Percentiles rank a stretch among this genome's conserved stretches.
Evolutionary conservation across 2,329 filamentous ascomycete species (phyloP).

Genomic region (Laburnicola sp.): DNA sequence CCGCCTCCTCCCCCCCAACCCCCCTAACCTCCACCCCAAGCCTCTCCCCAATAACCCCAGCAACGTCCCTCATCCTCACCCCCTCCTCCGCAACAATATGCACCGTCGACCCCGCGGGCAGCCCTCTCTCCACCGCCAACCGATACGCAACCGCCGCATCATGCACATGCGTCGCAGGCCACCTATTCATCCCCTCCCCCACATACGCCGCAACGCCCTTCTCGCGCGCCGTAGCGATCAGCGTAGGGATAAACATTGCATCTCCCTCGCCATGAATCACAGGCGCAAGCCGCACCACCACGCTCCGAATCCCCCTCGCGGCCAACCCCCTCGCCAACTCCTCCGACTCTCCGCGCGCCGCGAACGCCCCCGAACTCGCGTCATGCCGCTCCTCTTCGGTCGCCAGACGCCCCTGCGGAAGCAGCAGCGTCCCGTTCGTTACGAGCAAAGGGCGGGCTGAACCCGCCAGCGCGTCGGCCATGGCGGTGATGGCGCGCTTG

Average conservation of each 20-base stretch:
- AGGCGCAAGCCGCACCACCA: constrained; percentile 47
- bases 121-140: constrained; percentile 45
- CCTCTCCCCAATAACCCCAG: constrained; percentile 39
- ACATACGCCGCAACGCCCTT: constrained; percentile 42
- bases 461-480: constrained; percentile 40
- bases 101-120: constrained; percentile 37
- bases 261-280: constrained; percentile 45
- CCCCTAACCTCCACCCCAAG: constrained; percentile 38
- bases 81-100: constrained; percentile 42
- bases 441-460: constrained; percentile 43
- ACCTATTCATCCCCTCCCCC: constrained; percentile 33
- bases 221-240: constrained; percentile 33
- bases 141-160: constrained; percentile 48
- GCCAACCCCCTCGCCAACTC: neutral
- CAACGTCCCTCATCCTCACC: constrained; percentile 45
- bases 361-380: constrained; percentile 7
- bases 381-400: constrained; percentile 35
- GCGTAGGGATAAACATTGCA: constrained; percentile 33
- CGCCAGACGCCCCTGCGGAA: constrained; percentile 28
- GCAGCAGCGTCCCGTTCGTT: constrained; percentile 43
- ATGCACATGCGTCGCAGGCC: constrained; percentile 43
- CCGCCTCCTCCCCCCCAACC: constrained; percentile 34
- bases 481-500: constrained; percentile 42
- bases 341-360: constrained; percentile 17
- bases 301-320: constrained; percentile 35